Conservation (phyloP, 176 grass and related monocot genomes). For the Musa schizocarpa region DNA sequence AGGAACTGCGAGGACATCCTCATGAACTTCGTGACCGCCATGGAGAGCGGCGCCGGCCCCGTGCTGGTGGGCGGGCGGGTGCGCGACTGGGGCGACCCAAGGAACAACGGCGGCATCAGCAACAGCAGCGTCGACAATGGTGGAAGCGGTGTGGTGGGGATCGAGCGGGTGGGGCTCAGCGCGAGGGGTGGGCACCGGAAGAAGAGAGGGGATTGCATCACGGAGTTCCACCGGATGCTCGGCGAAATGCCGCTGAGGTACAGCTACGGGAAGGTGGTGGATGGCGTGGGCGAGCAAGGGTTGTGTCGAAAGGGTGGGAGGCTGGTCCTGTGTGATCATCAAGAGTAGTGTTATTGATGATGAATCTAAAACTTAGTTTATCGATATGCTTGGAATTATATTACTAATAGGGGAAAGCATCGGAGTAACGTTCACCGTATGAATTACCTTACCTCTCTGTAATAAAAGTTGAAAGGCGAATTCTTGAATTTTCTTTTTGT, state of each 20-base stretch:
- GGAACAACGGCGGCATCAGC: constrained; percentile 32
- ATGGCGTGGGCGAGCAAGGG: constrained; percentile 45
- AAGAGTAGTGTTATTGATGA: not conserved
- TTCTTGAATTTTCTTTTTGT: too few species aligned
- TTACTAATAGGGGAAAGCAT: too few species aligned
- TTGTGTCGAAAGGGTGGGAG: constrained; percentile 53
- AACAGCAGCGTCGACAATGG: not conserved
- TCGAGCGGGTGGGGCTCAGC: constrained; percentile 45
- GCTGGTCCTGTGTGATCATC: constrained; percentile 45
- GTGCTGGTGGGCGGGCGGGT: constrained; percentile 54
- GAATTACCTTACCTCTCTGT: too few species aligned
- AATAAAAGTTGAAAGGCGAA: too few species aligned
- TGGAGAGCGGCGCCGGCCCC: constrained; percentile 39
- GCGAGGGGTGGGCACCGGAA: constrained; percentile 49
- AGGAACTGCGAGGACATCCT: constrained; percentile 93
- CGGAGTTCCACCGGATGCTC: constrained; percentile 71
- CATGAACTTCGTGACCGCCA: constrained; percentile 84
- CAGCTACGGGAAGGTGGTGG: constrained; percentile 60
- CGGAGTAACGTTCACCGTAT: too few species aligned
- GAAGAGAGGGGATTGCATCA: constrained; percentile 78
- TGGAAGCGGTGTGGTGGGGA: constrained; percentile 17
- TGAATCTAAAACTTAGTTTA: too few species aligned
- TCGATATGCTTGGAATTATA: too few species aligned
- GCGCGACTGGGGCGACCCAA: constrained; percentile 84
- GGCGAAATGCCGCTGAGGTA: constrained; percentile 76